Percentiles rank a stretch among this genome's conserved stretches.
phyloP scores from a whole-genome alignment of 2,329 filamentous ascomycete genomes.

The Hymenoscyphus scutula region DNA sequence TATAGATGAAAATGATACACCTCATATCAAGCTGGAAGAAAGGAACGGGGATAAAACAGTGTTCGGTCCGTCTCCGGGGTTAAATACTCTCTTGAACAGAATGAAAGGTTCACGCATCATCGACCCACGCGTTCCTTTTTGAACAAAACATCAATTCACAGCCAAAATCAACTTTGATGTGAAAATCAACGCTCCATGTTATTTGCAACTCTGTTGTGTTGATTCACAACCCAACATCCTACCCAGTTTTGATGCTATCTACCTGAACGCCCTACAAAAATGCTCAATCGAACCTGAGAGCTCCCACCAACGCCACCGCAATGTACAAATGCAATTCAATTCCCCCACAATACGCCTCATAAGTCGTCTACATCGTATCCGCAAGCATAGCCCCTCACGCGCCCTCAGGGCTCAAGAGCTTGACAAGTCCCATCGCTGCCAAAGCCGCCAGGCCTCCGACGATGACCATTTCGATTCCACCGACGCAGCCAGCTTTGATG shows the following conservation, averaged over 20 bases:
- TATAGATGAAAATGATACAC: not conserved
- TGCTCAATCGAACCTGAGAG: slow-evolving; percentile 31
- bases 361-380: slow-evolving; percentile 8
- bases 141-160: no score
- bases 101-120: no score
- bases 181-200: no score
- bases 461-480: slow-evolving; percentile 42
- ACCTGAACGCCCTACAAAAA: slow-evolving; percentile 2
- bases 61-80: no score
- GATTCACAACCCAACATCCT: not conserved
- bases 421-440: slow-evolving; percentile 41
- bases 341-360: slow-evolving; percentile 13
- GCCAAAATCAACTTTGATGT: not conserved
- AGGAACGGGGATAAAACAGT: no score
- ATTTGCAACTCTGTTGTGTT: not conserved
- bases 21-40: no score
- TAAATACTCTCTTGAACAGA: no score
- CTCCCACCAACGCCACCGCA: slow-evolving; percentile 14
- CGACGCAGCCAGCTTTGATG: slow-evolving; percentile 31
- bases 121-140: no score
- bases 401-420: slow-evolving; percentile 29
- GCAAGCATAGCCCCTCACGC: not conserved
- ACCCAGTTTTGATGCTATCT: not conserved
- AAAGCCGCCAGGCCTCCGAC: slow-evolving; percentile 40
- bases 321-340: slow-evolving; percentile 4